A percentile compares a stretch with the other conserved stretches of the same genome.
Evolutionary conservation across 345 rosid genomes (phyloP).

Genomic region (Eucalyptus curtisii): DNA sequence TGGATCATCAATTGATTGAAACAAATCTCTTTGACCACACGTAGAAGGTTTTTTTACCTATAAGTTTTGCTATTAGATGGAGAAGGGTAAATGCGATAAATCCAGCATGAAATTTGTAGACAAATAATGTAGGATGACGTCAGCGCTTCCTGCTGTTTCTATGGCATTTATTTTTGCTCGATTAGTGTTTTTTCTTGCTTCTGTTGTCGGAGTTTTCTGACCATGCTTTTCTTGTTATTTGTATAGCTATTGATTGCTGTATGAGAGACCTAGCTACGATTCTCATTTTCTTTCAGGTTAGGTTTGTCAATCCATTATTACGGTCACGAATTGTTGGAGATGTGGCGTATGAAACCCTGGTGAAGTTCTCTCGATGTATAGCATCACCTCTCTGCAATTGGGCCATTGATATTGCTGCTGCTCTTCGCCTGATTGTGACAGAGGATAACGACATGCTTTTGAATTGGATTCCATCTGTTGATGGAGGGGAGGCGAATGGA

Average conservation of each 20-base stretch:
- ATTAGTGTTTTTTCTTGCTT: not conserved
- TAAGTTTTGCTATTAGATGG: not conserved
- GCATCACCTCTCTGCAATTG: constrained; percentile 80
- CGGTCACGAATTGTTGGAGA: constrained; percentile 72
- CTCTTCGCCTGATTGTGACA: constrained; percentile 57
- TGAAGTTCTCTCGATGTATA: constrained; percentile 77
- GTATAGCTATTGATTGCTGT: not conserved
- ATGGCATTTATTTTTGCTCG: not conserved
- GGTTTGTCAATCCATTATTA: constrained; percentile 73
- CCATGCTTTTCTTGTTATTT: not conserved
- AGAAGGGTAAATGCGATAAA: not conserved
- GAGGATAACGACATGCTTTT: constrained; percentile 45
- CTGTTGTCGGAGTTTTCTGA: not conserved
- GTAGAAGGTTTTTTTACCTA: not conserved
- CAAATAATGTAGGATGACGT: not conserved
- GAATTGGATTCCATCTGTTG: constrained; percentile 32
- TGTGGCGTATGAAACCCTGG: constrained; percentile 71
- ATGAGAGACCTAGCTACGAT: not conserved
- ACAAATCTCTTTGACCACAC: not conserved
- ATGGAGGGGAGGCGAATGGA: constrained; percentile 36
- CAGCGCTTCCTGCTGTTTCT: not conserved
- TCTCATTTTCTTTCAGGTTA: constrained; percentile 31
- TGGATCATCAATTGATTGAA: not conserved
- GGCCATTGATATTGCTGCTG: constrained; percentile 93
- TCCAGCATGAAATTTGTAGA: not conserved